phyloP scores from a whole-genome alignment of 2,329 filamentous ascomycete species.

The Botrytis tulipae region DNA sequence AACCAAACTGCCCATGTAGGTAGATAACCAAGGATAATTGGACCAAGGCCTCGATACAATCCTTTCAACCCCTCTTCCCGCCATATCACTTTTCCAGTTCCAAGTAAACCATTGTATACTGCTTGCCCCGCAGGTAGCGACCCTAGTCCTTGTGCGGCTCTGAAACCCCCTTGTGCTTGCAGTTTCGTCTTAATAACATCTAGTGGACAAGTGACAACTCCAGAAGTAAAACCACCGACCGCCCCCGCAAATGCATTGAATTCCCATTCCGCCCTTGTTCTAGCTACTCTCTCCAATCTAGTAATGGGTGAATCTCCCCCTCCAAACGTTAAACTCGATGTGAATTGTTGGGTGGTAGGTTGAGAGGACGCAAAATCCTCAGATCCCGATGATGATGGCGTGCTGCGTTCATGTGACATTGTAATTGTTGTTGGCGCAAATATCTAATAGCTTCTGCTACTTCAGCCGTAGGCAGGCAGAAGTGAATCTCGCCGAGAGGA shows the following conservation, averaged over 20 bases:
- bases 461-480: slow-evolving; percentile 13
- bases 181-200: slow-evolving; percentile 99
- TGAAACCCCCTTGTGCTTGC: slow-evolving; percentile 88
- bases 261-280: slow-evolving; percentile 56
- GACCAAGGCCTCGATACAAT: slow-evolving; percentile 89
- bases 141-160: slow-evolving; percentile 38
- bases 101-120: slow-evolving; percentile 81
- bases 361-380: slow-evolving; percentile 33
- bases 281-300: slow-evolving; percentile 55
- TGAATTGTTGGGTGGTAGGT: slow-evolving; percentile 29
- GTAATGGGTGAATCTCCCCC: slow-evolving; percentile 39
- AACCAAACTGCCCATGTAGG: slow-evolving; percentile 99
- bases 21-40: slow-evolving; percentile 92
- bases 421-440: slow-evolving; percentile 40
- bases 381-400: slow-evolving; percentile 38
- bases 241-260: slow-evolving; percentile 87
- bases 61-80: slow-evolving; percentile 83
- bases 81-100: slow-evolving; percentile 84
- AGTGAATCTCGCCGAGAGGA: neutral
- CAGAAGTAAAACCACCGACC: slow-evolving; percentile 85
- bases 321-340: slow-evolving; percentile 24
- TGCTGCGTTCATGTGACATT: slow-evolving; percentile 47
- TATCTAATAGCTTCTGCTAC: slow-evolving; percentile 40
- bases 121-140: slow-evolving; percentile 43
- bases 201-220: slow-evolving; percentile 91